These are phyloP conservation scores for Coemansia sp. DNA, from an alignment of 192 early-diverging fungal genomes.

Conservation along the genomic window DNA sequence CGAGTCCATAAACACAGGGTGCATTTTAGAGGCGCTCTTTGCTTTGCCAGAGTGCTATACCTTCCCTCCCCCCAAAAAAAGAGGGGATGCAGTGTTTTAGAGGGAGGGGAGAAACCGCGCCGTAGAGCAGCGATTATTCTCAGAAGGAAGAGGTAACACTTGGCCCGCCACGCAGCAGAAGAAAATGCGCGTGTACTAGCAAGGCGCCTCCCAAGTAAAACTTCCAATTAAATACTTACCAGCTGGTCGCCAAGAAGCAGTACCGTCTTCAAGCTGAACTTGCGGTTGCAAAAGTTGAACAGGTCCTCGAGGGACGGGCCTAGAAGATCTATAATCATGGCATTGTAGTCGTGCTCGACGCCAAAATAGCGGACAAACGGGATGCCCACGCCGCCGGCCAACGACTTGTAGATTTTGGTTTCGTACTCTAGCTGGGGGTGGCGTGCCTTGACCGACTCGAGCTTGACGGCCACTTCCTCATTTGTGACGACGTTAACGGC, in stretches of 20 bases:
- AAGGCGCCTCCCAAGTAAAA: conserved; percentile 6
- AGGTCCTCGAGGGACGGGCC: conserved; percentile 90
- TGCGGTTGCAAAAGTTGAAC: conserved; percentile 86
- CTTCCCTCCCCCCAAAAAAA: background rate
- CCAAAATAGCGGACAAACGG: conserved; percentile 86
- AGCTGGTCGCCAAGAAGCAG: conserved; percentile 83
- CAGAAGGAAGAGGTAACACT: background rate
- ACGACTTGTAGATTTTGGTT: conserved; percentile 89
- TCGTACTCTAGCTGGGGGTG: conserved; percentile 99
- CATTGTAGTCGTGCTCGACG: conserved; percentile 78
- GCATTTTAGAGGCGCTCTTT: too few relatives aligned
- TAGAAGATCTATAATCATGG: conserved; percentile 84
- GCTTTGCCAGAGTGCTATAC: too few relatives aligned
- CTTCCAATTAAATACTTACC: conserved; percentile 33
- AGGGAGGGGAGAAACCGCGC: background rate
- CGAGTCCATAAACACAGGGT: too few relatives aligned
- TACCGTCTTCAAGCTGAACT: conserved; percentile 86
- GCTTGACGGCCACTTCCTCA: conserved; percentile 97
- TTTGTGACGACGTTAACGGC: conserved; percentile 84
- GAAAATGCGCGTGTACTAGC: background rate
- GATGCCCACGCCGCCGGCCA: conserved; percentile 89
- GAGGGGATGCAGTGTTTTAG: background rate
- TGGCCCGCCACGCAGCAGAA: conserved; percentile 7
- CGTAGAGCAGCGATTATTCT: background rate
- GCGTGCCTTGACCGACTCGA: conserved; percentile 90